These are phyloP conservation scores for Fusarium sp. DNA, from an alignment of 2,329 filamentous ascomycete species.

Conservation along the genomic window DNA sequence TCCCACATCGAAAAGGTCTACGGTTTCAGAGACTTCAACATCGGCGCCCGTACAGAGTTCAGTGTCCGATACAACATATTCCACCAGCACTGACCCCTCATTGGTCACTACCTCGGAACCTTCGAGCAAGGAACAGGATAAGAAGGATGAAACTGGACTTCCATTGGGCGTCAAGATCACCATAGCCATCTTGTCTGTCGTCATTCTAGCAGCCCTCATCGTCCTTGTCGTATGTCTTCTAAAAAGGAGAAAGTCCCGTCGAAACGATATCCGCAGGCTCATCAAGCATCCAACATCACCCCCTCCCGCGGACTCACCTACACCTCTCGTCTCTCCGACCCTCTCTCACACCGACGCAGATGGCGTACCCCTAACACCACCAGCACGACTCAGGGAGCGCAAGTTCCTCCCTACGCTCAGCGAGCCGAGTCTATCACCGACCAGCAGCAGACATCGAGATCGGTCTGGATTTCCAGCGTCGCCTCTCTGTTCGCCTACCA, in stretches of 20 bases:
- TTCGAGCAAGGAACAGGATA: constrained; percentile 7
- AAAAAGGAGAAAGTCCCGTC: constrained; percentile 40
- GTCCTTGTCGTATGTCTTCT: constrained; percentile 51
- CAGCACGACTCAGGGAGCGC: constrained; percentile 58
- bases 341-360: constrained; percentile 40
- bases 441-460: constrained; percentile 6
- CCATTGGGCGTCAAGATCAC: constrained; percentile 55
- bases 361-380: constrained; percentile 52
- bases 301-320: constrained; percentile 48
- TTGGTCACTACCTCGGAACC: constrained; percentile 24
- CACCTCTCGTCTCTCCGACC: constrained; percentile 54
- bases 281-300: constrained; percentile 40
- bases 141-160: constrained; percentile 36
- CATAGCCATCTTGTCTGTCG: constrained; percentile 53
- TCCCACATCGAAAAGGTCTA: background rate
- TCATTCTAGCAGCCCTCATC: constrained; percentile 51
- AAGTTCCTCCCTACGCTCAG: constrained; percentile 49
- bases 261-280: constrained; percentile 16
- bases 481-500: constrained; percentile 50
- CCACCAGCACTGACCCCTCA: constrained; percentile 33
- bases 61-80: constrained; percentile 28
- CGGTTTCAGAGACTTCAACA: constrained; percentile 3
- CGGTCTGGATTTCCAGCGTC: constrained; percentile 48
- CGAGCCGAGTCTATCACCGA: constrained; percentile 2
- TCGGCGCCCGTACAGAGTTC: constrained; percentile 14